Evolutionary conservation across 176 grass and related monocot species (phyloP), one percentile per base, ranked within the genome.

Genomic region (Tuctoria greenei): DNA sequence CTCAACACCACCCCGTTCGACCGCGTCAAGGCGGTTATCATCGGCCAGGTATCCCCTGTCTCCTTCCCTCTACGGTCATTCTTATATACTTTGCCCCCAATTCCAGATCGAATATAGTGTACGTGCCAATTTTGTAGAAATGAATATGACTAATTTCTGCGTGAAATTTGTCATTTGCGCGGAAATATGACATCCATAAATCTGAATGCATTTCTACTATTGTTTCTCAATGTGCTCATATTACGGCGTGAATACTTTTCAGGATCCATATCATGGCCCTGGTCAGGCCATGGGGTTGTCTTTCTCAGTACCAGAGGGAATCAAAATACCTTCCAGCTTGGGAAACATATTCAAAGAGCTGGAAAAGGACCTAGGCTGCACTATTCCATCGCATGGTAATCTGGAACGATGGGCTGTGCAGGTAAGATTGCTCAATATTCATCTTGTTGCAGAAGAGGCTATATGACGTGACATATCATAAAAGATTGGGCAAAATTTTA

Each of bases 241-340:
- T 28, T 61, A 8, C 5, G 4, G 56, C 7, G 47, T 76, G 14
- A 35, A 9, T 72, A 28, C 31, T 61, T 84, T 87, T 82, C 86
- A 96, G 91, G 95, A 98, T 92, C 95, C 95, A 39, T 98, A 98
- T 71, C 95, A 98, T 88, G 95, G 95, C 55, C 85, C 82, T 74
- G 87, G 95, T 66, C 91, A 99, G 77, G 95, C 95, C 52, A 95
- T 99, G 95, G 95, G 95, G 26, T 79, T 99, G 20, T 74, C 95
- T 46, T 99, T 99, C 85, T 99, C 95, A 35, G 95, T 99, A 70
- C 87, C 89, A 8, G 89, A 95, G 59, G 91, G 89, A 31, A 80
- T 95, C 43, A 95, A 99, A 71, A 90, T 88, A 74, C 89, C 91
- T 66, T 92, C 91, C 0, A 98, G 95, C 76, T 75, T 98, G 62